A percentile compares a stretch with the other conserved stretches of the same genome.
Evolutionary conservation across 2,329 filamentous ascomycete species (phyloP).

Genomic region (Bimuria novae-zelandiae): DNA sequence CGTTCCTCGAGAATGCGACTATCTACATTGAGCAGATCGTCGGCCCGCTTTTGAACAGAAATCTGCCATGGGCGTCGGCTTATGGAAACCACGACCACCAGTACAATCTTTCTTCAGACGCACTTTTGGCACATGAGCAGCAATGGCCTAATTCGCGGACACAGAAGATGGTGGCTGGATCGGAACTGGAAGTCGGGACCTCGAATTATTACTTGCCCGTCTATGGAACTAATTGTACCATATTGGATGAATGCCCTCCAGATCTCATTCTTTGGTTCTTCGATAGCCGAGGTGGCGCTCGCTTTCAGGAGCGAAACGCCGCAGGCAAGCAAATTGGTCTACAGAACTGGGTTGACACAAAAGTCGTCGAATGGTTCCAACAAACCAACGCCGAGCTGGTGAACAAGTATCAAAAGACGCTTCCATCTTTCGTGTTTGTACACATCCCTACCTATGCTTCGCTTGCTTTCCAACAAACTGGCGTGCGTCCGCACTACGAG

Average conservation of each 20-base stretch:
- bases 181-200: conserved; percentile 33
- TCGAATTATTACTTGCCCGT: conserved; percentile 59
- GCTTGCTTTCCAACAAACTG: conserved; percentile 47
- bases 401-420: conserved; percentile 14
- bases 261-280: conserved; percentile 70
- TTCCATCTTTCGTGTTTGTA: conserved; percentile 57
- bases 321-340: conserved; percentile 6
- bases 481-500: conserved; percentile 48
- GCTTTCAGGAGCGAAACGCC: conserved; percentile 10
- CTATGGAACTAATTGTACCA: conserved; percentile 32
- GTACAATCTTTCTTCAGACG: conserved; percentile 54
- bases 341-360: conserved; percentile 7
- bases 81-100: conserved; percentile 70
- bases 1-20: conserved; percentile 7
- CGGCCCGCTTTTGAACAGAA: conserved; percentile 55
- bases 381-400: conserved; percentile 12
- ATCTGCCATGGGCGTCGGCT: conserved; percentile 65
- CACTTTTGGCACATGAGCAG: conserved; percentile 7
- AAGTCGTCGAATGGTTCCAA: conserved; percentile 7
- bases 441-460: conserved; percentile 50
- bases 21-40: conserved; percentile 16
- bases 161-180: conserved; percentile 42
- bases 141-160: conserved; percentile 35
- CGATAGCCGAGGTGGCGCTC: conserved; percentile 47
- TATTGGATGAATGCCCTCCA: not conserved